A percentile compares a stretch with the other conserved stretches of the same genome.
Conservation (phyloP, 306 rosid genomes). For the Datisca glomerata region DNA sequence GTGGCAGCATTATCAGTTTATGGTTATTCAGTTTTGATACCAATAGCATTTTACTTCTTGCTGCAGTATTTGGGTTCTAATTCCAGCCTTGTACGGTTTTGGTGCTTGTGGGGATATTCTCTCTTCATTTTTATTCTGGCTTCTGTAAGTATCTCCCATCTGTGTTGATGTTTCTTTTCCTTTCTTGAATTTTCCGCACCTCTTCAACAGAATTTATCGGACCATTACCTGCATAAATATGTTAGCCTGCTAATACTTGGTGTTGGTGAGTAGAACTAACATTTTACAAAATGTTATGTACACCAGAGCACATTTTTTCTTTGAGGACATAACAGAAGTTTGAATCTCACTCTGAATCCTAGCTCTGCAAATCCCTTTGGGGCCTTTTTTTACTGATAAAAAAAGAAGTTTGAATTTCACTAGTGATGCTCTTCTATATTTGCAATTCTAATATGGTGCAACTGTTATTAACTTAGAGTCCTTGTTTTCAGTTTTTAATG, state of each 20-base stretch:
- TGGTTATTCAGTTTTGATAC: conserved; percentile 75
- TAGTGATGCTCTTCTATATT: not conserved
- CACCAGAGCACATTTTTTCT: no score
- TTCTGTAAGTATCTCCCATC: conserved; percentile 53
- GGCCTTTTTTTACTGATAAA: not conserved
- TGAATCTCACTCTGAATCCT: no score
- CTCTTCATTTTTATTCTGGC: conserved; percentile 70
- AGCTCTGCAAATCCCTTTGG: not conserved
- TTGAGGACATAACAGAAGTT: no score
- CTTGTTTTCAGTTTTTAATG: conserved; percentile 63
- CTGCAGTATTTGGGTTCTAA: conserved; percentile 77
- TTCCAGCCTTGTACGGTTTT: conserved; percentile 60
- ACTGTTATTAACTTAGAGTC: no score
- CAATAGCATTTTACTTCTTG: conserved; percentile 72
- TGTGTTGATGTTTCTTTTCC: not conserved
- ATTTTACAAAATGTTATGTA: no score
- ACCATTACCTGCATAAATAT: not conserved
- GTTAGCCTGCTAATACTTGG: not conserved
- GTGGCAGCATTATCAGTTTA: conserved; percentile 72
- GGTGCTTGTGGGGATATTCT: conserved; percentile 99
- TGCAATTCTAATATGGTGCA: no score
- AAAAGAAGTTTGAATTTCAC: not conserved
- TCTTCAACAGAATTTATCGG: not conserved
- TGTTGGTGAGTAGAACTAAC: no score
- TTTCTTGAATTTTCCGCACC: not conserved